A percentile compares a stretch with the other conserved stretches of the same genome.
phyloP scores from a whole-genome alignment of 2,329 filamentous ascomycete genomes.

The Aspergillus thermomutatus region DNA sequence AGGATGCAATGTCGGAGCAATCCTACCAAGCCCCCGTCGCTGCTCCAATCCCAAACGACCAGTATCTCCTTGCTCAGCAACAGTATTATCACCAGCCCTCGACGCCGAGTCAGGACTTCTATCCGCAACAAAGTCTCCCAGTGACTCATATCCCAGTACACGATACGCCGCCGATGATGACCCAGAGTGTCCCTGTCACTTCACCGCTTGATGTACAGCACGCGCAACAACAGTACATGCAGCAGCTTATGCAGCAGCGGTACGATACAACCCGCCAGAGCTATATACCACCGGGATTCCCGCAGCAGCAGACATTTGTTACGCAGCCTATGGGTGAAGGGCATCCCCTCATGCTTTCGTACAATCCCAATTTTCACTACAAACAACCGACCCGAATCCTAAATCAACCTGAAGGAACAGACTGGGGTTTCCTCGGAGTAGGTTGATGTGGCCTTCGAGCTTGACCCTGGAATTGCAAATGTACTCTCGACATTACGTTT shows the following conservation, averaged over 20 bases:
- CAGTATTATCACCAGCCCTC: slow-evolving; percentile 32
- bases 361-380: slow-evolving; percentile 31
- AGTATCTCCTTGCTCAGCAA: slow-evolving; percentile 36
- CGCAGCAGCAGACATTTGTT: slow-evolving; percentile 26
- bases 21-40: slow-evolving; percentile 32
- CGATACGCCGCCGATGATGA: slow-evolving; percentile 27
- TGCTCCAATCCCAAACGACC: slow-evolving; percentile 29
- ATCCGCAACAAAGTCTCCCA: slow-evolving; percentile 31
- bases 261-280: slow-evolving; percentile 9
- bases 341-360: slow-evolving; percentile 32
- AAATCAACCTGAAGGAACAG: slow-evolving; percentile 38
- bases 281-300: slow-evolving; percentile 7
- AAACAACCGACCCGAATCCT: slow-evolving; percentile 33
- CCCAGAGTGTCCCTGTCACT: slow-evolving; percentile 29
- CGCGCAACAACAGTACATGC: slow-evolving; percentile 30
- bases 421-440: slow-evolving; percentile 39
- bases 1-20: slow-evolving; percentile 36
- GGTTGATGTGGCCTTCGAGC: slow-evolving; percentile 19
- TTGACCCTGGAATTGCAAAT: neutral
- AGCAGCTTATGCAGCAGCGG: slow-evolving; percentile 32
- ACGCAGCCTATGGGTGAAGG: slow-evolving; percentile 28
- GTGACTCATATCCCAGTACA: slow-evolving; percentile 30
- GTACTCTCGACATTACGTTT: neutral
- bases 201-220: slow-evolving; percentile 28
- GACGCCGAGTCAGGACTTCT: slow-evolving; percentile 36